These are phyloP conservation scores for Pelargonium citronellum DNA, from an alignment of 441 rosid genomes.

Conservation along the genomic window DNA sequence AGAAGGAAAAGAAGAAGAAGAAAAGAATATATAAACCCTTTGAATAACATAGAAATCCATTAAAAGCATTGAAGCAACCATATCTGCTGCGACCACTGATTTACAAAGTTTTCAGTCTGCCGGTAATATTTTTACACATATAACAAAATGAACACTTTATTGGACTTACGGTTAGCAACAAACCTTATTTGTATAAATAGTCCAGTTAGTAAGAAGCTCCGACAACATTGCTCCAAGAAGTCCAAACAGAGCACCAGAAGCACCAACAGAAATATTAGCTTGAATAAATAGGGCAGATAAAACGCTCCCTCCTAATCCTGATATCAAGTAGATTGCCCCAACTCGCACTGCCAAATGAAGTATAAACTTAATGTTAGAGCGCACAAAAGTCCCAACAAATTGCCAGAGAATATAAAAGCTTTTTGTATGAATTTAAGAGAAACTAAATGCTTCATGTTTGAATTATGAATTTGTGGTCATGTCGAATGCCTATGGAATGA, in stretches of 20 bases:
- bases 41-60: no score
- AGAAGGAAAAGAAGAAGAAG: conserved; percentile 9
- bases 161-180: conserved; percentile 5
- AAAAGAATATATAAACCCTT: no score
- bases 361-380: conserved; percentile 7
- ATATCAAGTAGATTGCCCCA: conserved; percentile 60
- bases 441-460: no score
- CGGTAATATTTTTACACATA: background rate
- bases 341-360: conserved; percentile 48
- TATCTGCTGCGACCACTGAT: no score
- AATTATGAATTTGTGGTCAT: no score
- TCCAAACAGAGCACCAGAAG: conserved; percentile 92
- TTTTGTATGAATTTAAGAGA: no score
- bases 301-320: conserved; percentile 80
- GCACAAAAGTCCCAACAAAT: background rate
- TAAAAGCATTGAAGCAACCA: no score
- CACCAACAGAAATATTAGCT: conserved; percentile 68
- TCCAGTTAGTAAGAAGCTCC: conserved; percentile 89
- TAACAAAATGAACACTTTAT: no score
- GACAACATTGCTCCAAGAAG: conserved; percentile 92
- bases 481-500: no score
- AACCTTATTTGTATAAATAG: conserved; percentile 79
- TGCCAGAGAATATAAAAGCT: background rate
- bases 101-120: no score
- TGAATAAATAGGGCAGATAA: conserved; percentile 66